Evolutionary conservation across 2,329 filamentous ascomycete species (phyloP).

Genomic region (Beauveria bassiana): DNA sequence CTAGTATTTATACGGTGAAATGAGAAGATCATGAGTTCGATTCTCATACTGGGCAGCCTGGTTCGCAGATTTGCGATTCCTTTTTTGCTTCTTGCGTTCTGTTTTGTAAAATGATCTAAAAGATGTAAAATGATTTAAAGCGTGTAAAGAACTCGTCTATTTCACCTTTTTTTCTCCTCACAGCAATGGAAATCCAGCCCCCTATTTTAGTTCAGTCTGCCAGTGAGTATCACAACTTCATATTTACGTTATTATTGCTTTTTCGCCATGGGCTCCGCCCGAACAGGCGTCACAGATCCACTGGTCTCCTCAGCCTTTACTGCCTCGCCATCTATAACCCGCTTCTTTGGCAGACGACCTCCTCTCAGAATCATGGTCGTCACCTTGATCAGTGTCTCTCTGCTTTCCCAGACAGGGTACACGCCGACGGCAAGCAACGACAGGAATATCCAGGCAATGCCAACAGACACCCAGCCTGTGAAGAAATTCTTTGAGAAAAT

Average conservation of each 20-base stretch:
- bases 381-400: slow-evolving; percentile 42
- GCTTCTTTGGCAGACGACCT: slow-evolving; percentile 3
- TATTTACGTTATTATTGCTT: neutral
- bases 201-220: too few species aligned
- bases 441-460: slow-evolving; percentile 66
- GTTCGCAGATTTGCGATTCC: slow-evolving; percentile 6
- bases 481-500: slow-evolving; percentile 56
- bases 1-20: slow-evolving; percentile 21
- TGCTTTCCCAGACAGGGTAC: slow-evolving; percentile 74
- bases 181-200: too few species aligned
- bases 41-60: slow-evolving; percentile 24
- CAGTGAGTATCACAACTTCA: too few species aligned
- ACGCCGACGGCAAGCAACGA: slow-evolving; percentile 66
- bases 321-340: neutral
- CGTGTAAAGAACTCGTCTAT: too few species aligned
- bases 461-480: slow-evolving; percentile 64
- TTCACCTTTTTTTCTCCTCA: too few species aligned
- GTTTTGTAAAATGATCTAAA: too few species aligned
- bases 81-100: neutral
- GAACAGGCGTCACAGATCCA: slow-evolving; percentile 13
- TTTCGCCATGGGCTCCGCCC: neutral
- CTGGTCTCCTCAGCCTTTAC: slow-evolving; percentile 9
- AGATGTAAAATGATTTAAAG: too few species aligned
- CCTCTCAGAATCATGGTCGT: slow-evolving; percentile 15
- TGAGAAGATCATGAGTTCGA: slow-evolving; percentile 29